phyloP scores from a whole-genome alignment of 257 asterid species.

The Scutellaria baicalensis region DNA sequence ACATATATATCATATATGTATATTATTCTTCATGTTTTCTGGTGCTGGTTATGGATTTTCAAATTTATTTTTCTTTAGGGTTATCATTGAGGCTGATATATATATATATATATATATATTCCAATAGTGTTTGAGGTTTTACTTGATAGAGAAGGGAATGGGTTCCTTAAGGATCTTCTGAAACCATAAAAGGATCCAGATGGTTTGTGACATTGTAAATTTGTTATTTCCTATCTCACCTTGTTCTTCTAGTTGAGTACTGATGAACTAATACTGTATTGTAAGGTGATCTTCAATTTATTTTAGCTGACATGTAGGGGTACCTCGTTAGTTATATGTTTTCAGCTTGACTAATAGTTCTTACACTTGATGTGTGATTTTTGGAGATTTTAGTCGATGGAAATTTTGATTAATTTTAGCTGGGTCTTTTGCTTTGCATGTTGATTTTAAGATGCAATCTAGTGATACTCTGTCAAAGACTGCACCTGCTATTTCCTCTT shows the following conservation, averaged over 20 bases:
- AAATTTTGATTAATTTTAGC: not conserved
- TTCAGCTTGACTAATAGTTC: not conserved
- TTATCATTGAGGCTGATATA: not conserved
- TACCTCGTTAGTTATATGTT: not conserved
- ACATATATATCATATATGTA: not conserved
- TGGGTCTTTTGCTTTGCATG: not conserved
- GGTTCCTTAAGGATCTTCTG: not conserved
- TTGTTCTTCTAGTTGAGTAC: not conserved
- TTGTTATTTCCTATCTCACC: conserved; percentile 5
- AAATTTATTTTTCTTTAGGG: not conserved
- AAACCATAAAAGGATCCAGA: not conserved
- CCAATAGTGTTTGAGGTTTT: not conserved
- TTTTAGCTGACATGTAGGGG: not conserved
- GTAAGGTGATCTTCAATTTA: not conserved
- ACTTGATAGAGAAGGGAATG: not conserved
- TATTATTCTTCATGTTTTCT: not conserved
- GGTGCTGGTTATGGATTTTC: not conserved
- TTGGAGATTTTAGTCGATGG: not conserved
- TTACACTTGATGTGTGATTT: not conserved
- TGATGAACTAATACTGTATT: not conserved
- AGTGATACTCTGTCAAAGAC: not conserved
- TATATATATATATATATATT: not conserved
- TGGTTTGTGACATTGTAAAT: not conserved
- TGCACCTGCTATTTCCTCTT: not conserved
- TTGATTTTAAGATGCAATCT: conserved; percentile 4